Evolutionary conservation across 2,329 filamentous ascomycete species (phyloP).

Genomic region (Microcyclosporella mali): DNA sequence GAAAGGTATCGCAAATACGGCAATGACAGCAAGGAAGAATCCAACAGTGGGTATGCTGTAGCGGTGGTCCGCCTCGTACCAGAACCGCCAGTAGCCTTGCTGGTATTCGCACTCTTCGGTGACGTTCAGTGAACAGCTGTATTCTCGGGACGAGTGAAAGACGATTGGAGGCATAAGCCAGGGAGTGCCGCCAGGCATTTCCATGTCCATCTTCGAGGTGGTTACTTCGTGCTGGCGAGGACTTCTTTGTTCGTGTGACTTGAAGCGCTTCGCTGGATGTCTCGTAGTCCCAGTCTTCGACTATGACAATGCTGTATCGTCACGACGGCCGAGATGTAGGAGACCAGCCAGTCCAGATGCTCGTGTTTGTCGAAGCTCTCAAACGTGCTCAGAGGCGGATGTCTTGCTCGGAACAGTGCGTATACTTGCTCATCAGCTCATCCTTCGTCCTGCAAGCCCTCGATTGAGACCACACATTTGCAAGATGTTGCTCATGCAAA

Average conservation of each 20-base stretch:
- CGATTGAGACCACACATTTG: too few species aligned
- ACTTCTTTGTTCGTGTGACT: too few species aligned
- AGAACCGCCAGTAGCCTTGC: slow-evolving; percentile 44
- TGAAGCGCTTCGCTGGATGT: background rate
- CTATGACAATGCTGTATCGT: background rate
- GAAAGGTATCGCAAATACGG: slow-evolving; percentile 42
- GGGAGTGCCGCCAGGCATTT: slow-evolving; percentile 13
- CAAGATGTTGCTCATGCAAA: too few species aligned
- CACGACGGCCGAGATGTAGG: too few species aligned
- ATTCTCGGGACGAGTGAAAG: slow-evolving; percentile 36
- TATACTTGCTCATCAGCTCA: too few species aligned
- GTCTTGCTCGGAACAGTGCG: too few species aligned
- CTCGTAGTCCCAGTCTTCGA: background rate
- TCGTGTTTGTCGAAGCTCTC: background rate
- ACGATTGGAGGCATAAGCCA: slow-evolving; percentile 41
- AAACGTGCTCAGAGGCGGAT: slow-evolving; percentile 1
- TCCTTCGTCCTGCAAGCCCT: too few species aligned
- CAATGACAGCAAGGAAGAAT: slow-evolving; percentile 47
- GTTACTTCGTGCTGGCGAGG: background rate
- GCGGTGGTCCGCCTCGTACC: slow-evolving; percentile 51
- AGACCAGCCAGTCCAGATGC: background rate
- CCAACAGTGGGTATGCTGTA: slow-evolving; percentile 49
- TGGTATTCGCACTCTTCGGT: slow-evolving; percentile 44
- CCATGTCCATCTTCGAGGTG: slow-evolving; percentile 9
- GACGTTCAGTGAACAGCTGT: slow-evolving; percentile 28